Base-by-base conservation (phyloP, 441 rosid species). In the Raphanus hybrid region DNA sequence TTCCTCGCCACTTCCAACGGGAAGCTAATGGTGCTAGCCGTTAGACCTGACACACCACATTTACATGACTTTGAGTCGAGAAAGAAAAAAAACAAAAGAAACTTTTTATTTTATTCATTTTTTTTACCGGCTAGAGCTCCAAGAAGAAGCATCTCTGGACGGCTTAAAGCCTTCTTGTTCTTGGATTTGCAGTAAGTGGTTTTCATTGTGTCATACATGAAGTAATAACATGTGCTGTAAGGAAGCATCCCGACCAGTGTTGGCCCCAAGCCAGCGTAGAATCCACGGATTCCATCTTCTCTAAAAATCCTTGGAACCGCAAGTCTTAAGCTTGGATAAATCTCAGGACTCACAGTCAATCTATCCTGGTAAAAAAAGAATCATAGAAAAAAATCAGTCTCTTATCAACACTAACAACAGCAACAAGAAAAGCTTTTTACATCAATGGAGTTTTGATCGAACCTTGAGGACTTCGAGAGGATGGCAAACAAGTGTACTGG, bases 381-480 rank as follows among this genome's bases (percentile, higher is more conserved):
- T 61, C 64, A 75, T 20, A 35, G 63, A 71, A 10, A 78, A 32
- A 78, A 34, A 32, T 71, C 61, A 67, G 65, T 20, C 61, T 54
- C 67, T 32, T 64, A 52, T 29, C 50, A 2, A 59, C 50, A 58
- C 20, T 34, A 20, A 61, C 11, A 43, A 69, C 11, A 43, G 69
- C 48, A 20, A 6, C 48, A 45, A 15, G 32, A 34, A 37, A 15
- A 64, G 70, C 18, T 41, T n/a, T 15, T 11, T 50, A 2, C 64
- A 1, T 1, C 14, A 11, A 16, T n/a, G 50, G 12, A 34, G 48
- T n/a, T 34, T 23, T 62, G 66, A 32, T 20, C 1, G 34, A 11
- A 93, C 98, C 98, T 96, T 96, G 77, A 96, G 82, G 76, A 96
- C 99, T 88, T 96, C 98, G 35, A 93, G 97, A 75, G 99, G 98